Conservation (phyloP, 1,284 basidiomycete genomes). For the Ganoderma boninense region DNA sequence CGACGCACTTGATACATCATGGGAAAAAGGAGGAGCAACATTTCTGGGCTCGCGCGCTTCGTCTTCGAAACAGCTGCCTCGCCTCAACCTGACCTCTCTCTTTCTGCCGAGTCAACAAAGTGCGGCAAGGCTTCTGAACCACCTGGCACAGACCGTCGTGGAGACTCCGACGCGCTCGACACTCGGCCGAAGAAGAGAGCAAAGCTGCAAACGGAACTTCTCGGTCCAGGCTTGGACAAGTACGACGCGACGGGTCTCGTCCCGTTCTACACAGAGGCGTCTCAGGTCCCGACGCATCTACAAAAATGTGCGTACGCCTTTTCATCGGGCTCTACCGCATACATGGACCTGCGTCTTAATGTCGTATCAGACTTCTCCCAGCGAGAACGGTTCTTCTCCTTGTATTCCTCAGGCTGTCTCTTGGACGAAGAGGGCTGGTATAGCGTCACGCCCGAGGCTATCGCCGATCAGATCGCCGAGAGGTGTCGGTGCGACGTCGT, state of each 20-base stretch:
- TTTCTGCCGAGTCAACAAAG: neutral
- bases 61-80: slow-evolving; percentile 42
- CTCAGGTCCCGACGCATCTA: slow-evolving; percentile 78
- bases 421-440: slow-evolving; percentile 96
- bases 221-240: slow-evolving; percentile 46
- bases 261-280: slow-evolving; percentile 66
- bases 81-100: neutral
- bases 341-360: slow-evolving; percentile 1
- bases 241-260: slow-evolving; percentile 79
- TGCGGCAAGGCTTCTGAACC: neutral
- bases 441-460: slow-evolving; percentile 92
- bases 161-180: slow-evolving; percentile 7
- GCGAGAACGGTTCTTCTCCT: slow-evolving; percentile 81
- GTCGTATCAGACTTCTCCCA: slow-evolving; percentile 80
- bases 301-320: slow-evolving; percentile 75
- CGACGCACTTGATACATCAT: slow-evolving; percentile 23
- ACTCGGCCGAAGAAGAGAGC: slow-evolving; percentile 43
- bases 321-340: slow-evolving; percentile 13
- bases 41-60: slow-evolving; percentile 61
- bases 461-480: slow-evolving; percentile 93
- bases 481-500: slow-evolving; percentile 87
- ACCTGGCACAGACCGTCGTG: neutral
- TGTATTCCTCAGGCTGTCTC: slow-evolving; percentile 81
- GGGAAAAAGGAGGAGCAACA: slow-evolving; percentile 50
- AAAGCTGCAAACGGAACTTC: slow-evolving; percentile 39